Evolutionary conservation across 2,329 filamentous ascomycete species (phyloP).

Genomic region (Colletotrichum sp.): DNA sequence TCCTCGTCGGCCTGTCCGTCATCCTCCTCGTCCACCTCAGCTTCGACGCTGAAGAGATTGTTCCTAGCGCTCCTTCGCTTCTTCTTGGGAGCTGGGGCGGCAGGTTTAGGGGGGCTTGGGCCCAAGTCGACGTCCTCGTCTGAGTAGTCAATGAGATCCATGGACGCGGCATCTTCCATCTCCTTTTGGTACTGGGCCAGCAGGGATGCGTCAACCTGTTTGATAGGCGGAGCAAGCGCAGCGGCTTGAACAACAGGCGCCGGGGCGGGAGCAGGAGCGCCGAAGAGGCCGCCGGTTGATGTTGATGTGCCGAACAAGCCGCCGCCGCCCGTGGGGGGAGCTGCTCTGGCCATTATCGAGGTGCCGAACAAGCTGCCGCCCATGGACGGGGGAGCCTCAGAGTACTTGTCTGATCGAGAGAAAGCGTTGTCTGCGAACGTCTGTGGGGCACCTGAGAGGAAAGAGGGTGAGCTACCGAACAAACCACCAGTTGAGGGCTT

Average conservation of each 20-base stretch:
- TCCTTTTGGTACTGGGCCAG: not conserved
- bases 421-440: not conserved
- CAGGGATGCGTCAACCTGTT: accelerated
- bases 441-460: not conserved
- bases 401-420: not conserved
- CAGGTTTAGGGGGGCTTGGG: not conserved
- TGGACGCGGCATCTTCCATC: not conserved
- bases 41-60: not conserved
- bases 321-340: not conserved
- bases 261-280: not conserved
- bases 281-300: not conserved
- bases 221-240: not conserved
- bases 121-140: not conserved
- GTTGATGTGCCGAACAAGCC: not conserved
- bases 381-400: too few species aligned
- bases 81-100: not conserved
- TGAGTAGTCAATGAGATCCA: not conserved
- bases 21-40: not conserved
- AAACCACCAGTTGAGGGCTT: not conserved
- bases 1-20: not conserved
- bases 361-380: too few species aligned
- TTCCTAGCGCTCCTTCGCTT: not conserved
- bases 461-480: not conserved
- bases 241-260: not conserved
- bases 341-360: too few species aligned